phyloP scores from a whole-genome alignment of 768 basidiomycete species.

The Mrakia gelida region DNA sequence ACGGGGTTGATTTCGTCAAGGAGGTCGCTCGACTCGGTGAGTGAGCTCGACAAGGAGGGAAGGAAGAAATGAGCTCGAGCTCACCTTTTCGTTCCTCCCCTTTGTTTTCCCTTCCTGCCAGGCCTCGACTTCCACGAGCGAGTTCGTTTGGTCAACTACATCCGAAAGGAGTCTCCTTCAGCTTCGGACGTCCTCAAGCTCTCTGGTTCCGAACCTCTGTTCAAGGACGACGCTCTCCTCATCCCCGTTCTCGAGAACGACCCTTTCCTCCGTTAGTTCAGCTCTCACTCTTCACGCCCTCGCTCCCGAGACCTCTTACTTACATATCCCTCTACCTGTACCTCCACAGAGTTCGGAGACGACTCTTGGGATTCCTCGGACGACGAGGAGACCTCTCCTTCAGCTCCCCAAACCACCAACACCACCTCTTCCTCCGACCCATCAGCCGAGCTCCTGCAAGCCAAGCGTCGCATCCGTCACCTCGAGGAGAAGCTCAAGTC shows the following conservation, averaged over 20 bases:
- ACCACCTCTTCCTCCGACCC: slow-evolving; percentile 7
- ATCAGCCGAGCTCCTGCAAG: slow-evolving; percentile 41
- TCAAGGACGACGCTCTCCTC: slow-evolving; percentile 73
- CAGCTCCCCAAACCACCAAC: slow-evolving; percentile 26
- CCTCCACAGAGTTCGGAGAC: slow-evolving; percentile 18
- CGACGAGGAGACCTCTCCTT: slow-evolving; percentile 49
- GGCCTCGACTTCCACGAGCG: slow-evolving; percentile 73
- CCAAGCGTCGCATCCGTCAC: slow-evolving; percentile 52
- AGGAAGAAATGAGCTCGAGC: slow-evolving; percentile 29
- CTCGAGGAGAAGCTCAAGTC: slow-evolving; percentile 59
- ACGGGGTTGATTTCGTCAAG: slow-evolving; percentile 62
- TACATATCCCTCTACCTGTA: slow-evolving; percentile 49
- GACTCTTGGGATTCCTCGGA: slow-evolving; percentile 56
- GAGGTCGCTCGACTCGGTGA: slow-evolving; percentile 56
- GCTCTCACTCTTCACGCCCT: slow-evolving; percentile 24
- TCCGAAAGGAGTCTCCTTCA: slow-evolving; percentile 63
- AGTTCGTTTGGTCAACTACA: slow-evolving; percentile 80
- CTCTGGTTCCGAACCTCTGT: slow-evolving; percentile 59
- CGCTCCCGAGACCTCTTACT: slow-evolving; percentile 54
- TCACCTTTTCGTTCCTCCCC: slow-evolving; percentile 17
- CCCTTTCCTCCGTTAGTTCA: slow-evolving; percentile 72
- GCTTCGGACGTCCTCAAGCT: slow-evolving; percentile 49
- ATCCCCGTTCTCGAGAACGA: slow-evolving; percentile 79
- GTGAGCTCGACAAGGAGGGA: slow-evolving; percentile 42
- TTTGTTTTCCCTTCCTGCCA: slow-evolving; percentile 39